Conservation (phyloP, 495 filamentous ascomycete genomes). For the Immersiella caudata region DNA sequence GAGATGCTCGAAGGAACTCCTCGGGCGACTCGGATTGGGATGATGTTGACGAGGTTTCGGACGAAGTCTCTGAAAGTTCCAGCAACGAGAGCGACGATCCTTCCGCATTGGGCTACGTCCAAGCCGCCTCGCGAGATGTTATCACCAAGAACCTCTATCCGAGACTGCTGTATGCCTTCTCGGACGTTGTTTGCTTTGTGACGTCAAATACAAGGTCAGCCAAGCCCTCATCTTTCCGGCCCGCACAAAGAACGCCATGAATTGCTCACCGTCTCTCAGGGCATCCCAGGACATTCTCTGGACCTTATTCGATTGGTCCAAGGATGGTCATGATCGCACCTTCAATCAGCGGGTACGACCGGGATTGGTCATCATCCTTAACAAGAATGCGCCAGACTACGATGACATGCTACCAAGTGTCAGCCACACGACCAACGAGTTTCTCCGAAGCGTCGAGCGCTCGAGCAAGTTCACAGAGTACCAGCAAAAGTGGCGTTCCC, state of each 20-base stretch:
- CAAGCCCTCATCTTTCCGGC: constrained; percentile 6
- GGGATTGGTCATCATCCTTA: constrained; percentile 41
- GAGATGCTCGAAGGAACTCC: neutral
- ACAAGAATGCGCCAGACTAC: constrained; percentile 38
- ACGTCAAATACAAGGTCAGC: constrained; percentile 39
- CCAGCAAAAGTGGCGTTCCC: constrained; percentile 18
- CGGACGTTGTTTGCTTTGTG: constrained; percentile 53
- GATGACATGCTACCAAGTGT: constrained; percentile 24
- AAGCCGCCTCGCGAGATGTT: constrained; percentile 15
- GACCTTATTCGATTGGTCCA: constrained; percentile 2
- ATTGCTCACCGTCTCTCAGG: neutral
- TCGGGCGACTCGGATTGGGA: neutral
- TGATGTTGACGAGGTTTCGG: neutral
- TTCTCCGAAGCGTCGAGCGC: constrained; percentile 25
- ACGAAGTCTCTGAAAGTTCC: neutral
- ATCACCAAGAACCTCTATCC: constrained; percentile 52
- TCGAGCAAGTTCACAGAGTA: constrained; percentile 22
- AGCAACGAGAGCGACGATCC: neutral
- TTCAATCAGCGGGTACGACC: constrained; percentile 7
- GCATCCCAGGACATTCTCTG: constrained; percentile 7
- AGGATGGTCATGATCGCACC: constrained; percentile 2
- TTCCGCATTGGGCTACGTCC: constrained; percentile 15
- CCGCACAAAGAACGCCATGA: too few relatives aligned
- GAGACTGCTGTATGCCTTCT: constrained; percentile 53
- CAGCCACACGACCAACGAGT: constrained; percentile 19